These are phyloP conservation scores for Botrytis tulipae DNA, from an alignment of 2,329 filamentous ascomycete species.

Conservation along the genomic window DNA sequence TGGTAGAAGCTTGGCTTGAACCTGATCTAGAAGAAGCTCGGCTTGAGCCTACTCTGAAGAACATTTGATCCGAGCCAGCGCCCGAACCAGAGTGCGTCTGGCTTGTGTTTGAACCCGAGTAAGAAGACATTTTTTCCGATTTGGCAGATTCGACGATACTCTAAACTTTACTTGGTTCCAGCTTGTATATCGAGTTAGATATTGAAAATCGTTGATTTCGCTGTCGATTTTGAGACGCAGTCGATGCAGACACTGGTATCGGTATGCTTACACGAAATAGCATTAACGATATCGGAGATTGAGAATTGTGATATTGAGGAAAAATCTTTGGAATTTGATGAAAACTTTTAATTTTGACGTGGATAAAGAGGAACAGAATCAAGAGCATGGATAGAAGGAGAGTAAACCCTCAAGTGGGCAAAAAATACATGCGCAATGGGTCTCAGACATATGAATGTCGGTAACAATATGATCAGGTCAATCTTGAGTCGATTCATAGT, in stretches of 20 bases:
- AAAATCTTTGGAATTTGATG: rapidly evolving
- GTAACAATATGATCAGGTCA: not conserved
- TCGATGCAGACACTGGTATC: too few species aligned
- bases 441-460: not conserved
- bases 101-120: not conserved
- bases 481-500: not conserved
- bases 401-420: not conserved
- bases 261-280: too few species aligned
- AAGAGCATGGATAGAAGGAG: not conserved
- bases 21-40: too few species aligned
- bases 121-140: not conserved
- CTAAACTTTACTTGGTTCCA: not conserved
- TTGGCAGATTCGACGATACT: rapidly evolving
- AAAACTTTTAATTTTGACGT: not conserved
- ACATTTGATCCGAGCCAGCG: not conserved
- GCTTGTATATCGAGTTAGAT: not conserved
- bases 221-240: too few species aligned
- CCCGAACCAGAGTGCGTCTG: not conserved
- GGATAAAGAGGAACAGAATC: not conserved
- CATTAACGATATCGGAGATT: too few species aligned
- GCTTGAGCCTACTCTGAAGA: not conserved
- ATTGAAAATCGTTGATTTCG: not conserved
- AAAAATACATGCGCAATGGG: not conserved
- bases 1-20: too few species aligned
- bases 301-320: not conserved